These are phyloP conservation scores for Mycena galopus DNA, from an alignment of 768 basidiomycete genomes.

Conservation along the genomic window DNA sequence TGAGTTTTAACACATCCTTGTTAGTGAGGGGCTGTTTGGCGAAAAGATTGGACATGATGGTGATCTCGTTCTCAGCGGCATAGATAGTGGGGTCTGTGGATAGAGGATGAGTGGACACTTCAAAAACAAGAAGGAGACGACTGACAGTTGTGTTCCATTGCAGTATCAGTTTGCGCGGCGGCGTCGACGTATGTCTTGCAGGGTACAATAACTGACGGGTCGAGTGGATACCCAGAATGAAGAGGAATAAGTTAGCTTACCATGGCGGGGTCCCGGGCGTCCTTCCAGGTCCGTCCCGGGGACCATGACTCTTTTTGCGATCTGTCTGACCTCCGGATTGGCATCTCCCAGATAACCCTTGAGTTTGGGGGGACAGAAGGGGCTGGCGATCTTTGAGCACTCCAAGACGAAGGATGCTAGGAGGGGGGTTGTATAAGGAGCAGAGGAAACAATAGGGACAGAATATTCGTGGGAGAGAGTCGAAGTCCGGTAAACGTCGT, in stretches of 20 bases:
- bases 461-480: background rate
- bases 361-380: background rate
- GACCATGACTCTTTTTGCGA: background rate
- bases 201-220: background rate
- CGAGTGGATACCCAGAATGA: constrained; percentile 48
- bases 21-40: background rate
- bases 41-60: background rate
- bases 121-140: background rate
- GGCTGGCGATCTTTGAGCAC: background rate
- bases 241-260: constrained; percentile 69
- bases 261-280: background rate
- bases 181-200: background rate
- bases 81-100: background rate
- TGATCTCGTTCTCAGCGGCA: background rate
- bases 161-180: background rate
- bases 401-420: background rate
- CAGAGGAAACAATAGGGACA: background rate
- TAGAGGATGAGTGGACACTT: background rate
- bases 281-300: background rate
- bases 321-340: background rate
- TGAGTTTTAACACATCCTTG: background rate
- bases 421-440: background rate
- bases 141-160: background rate
- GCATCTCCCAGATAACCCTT: background rate
- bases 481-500: background rate